Conservation (phyloP, 768 basidiomycete genomes). For the Naganishia kalamii region DNA sequence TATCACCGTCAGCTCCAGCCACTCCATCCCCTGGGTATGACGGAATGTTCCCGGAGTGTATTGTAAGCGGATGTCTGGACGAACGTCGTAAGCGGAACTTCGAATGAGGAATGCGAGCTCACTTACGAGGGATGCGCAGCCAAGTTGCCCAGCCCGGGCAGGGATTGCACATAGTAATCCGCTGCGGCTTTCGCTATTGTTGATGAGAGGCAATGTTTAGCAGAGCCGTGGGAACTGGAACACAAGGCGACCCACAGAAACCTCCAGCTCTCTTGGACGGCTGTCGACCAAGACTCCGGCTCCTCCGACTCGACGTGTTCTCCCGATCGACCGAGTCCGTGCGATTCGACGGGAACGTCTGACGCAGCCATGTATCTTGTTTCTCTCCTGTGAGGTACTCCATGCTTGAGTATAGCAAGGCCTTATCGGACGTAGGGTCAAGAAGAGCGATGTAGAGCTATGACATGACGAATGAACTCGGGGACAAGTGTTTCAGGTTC, state of each 20-base stretch:
- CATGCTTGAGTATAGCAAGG: too few relatives aligned
- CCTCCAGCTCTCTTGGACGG: background rate
- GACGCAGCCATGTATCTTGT: background rate
- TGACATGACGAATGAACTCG: too few relatives aligned
- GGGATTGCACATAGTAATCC: slow-evolving; percentile 44
- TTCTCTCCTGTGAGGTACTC: background rate
- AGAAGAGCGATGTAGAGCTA: too few relatives aligned
- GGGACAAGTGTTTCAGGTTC: too few relatives aligned
- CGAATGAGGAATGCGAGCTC: background rate
- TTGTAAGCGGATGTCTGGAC: slow-evolving; percentile 43
- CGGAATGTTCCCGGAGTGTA: slow-evolving; percentile 44
- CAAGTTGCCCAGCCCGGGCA: slow-evolving; percentile 43
- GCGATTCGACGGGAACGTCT: background rate
- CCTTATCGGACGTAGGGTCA: too few relatives aligned
- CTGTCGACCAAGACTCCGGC: background rate
- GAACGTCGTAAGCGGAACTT: background rate
- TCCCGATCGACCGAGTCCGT: background rate
- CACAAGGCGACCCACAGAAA: slow-evolving; percentile 5
- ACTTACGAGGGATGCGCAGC: slow-evolving; percentile 45
- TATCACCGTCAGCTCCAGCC: slow-evolving; percentile 41
- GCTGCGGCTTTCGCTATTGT: slow-evolving; percentile 32
- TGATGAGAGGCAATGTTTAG: background rate
- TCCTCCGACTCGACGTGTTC: background rate
- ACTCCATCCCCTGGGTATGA: slow-evolving; percentile 42
- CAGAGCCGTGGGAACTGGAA: too few relatives aligned